Evolutionary conservation across 2,329 filamentous ascomycete genomes (phyloP).

Genomic region (Trichoderma endophyticum): DNA sequence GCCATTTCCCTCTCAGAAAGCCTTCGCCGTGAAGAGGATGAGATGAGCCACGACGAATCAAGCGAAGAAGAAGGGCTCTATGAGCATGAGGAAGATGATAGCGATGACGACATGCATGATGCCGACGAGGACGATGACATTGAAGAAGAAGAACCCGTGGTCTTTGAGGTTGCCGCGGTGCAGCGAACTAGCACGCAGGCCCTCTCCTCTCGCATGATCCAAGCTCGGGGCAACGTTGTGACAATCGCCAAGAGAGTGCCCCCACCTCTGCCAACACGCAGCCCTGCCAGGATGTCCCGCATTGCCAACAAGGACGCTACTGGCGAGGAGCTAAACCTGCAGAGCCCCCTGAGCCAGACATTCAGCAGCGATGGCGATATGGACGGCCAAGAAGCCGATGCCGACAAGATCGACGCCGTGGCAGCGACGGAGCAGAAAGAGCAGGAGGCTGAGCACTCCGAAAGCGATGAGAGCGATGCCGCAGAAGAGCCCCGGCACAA

Average conservation of each 20-base stretch:
- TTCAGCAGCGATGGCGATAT: constrained; percentile 38
- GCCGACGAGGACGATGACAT: constrained; percentile 47
- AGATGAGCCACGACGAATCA: constrained; percentile 26
- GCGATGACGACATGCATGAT: constrained; percentile 30
- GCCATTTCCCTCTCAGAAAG: background rate
- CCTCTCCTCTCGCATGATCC: constrained; percentile 62
- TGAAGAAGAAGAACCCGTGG: constrained; percentile 60
- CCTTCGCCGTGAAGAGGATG: constrained; percentile 20
- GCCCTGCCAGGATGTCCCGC: constrained; percentile 61
- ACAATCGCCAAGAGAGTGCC: constrained; percentile 78
- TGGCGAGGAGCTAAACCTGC: constrained; percentile 56
- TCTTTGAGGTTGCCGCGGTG: constrained; percentile 64
- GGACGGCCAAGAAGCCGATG: constrained; percentile 21
- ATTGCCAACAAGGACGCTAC: constrained; percentile 48
- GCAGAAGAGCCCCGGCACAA: background rate
- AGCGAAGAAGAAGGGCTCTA: constrained; percentile 18
- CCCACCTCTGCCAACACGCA: constrained; percentile 74
- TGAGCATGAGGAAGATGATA: constrained; percentile 24
- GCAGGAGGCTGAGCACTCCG: background rate
- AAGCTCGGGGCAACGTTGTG: constrained; percentile 74
- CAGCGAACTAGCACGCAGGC: constrained; percentile 55
- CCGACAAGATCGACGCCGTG: background rate
- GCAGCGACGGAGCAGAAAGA: background rate
- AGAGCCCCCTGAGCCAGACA: constrained; percentile 50
- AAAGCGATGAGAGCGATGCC: background rate